Conservation (phyloP, 208 protist species). For the Kentomonas sorsogonicus region DNA sequence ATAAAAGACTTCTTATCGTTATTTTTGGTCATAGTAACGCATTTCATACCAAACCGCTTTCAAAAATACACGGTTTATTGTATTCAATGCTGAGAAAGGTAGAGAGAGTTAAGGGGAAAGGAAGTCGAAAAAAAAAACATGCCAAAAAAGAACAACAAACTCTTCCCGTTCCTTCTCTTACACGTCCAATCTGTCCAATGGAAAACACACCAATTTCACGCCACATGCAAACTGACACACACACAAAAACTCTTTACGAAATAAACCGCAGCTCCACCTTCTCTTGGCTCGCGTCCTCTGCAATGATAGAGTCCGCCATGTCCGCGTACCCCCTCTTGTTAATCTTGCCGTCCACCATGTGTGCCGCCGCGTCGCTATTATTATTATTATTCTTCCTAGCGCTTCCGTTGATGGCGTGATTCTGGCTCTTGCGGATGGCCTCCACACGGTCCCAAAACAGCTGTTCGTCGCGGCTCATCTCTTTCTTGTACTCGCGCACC, state of each 20-base stretch:
- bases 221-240: background rate
- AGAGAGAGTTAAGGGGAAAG: no score
- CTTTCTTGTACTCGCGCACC: slow-evolving; percentile 55
- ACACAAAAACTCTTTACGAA: slow-evolving; percentile 20
- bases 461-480: slow-evolving; percentile 75
- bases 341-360: no score
- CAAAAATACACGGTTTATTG: no score
- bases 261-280: slow-evolving; percentile 83
- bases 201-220: background rate
- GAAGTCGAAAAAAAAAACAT: background rate
- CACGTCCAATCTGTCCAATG: background rate
- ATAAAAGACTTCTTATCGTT: no score
- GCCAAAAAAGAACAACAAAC: background rate
- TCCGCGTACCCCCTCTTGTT: slow-evolving; percentile 71
- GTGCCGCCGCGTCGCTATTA: no score
- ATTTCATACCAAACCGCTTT: no score
- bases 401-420: slow-evolving; percentile 45
- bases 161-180: slow-evolving; percentile 9
- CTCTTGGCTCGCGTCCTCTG: slow-evolving; percentile 57
- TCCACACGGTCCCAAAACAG: slow-evolving; percentile 85
- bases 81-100: no score
- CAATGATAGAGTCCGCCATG: slow-evolving; percentile 24
- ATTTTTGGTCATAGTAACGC: no score
- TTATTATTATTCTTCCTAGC: no score
- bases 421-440: slow-evolving; percentile 72